Evolutionary conservation across 371 early-diverging fungal species (phyloP), one percentile per base, ranked within the genome.

Genomic region (Rhizopus stolonifer): DNA sequence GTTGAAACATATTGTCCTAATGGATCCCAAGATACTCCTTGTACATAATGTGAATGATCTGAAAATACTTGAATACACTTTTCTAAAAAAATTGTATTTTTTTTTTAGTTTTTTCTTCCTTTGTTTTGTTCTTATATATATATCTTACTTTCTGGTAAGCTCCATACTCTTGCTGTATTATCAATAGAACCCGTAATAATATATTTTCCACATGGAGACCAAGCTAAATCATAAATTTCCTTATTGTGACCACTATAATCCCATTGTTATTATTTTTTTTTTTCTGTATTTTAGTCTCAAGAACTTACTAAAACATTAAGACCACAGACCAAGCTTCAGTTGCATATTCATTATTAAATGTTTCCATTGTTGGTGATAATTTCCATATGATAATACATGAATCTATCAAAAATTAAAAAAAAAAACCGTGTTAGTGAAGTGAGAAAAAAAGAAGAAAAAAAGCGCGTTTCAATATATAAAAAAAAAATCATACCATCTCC

Each of bases 11-110:
- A 94, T 64, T 89, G 74, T 11, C 87, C 88, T n/a, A 90, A 65
- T 1, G 98, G 96, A 69, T 96, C 97, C 96, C 96, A 98, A 6
- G 90, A 82, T 1, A 96, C 93, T 24, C 98, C 98, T 74, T 96
- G 96, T 9, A 98, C 95, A 65, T 92, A 94, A 58, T 96, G 94
- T 18, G 79, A 72, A 63, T 98, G 96, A 49, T 93, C 94, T 1
- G 85, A 73, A 46, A 95, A 72, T 4, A 89, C 85, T 51, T 88
- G 88, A 29, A 94, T 69, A 53, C 90, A 88, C 42, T 78, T 80
- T 47, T 83, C 94, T 87, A 70, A 34, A 47, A 11, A n/a, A n/a
- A n/a, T n/a, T n/a, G n/a, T n/a, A n/a, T n/a, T n/a, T n/a, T n/a
- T n/a, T n/a, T n/a, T n/a, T n/a, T n/a, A n/a, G n/a, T n/a, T n/a